A percentile compares a stretch with the other conserved stretches of the same genome.
Conservation (phyloP, 495 filamentous ascomycete genomes). For the Penicillium lividum region DNA sequence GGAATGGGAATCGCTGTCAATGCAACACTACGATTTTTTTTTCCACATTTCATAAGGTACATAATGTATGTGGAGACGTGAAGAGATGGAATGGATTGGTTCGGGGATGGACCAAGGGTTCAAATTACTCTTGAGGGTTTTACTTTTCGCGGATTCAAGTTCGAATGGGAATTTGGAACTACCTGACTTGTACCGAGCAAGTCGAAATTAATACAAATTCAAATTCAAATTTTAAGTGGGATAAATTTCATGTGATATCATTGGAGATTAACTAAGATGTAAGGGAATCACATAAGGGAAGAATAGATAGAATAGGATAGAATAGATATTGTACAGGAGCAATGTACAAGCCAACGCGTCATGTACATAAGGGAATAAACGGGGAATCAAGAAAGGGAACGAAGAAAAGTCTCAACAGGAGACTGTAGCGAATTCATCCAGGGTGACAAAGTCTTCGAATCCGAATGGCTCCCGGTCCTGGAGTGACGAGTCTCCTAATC, state of each 20-base stretch:
- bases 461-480: constrained; percentile 30
- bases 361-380: constrained; percentile 18
- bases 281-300: not conserved
- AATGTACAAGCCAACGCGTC: constrained; percentile 28
- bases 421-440: constrained; percentile 39
- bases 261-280: constrained; percentile 3
- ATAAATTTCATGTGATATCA: not conserved
- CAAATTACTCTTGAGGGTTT: no score
- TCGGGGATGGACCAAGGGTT: not conserved
- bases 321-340: constrained; percentile 27
- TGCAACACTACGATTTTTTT: not conserved
- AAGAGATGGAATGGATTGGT: not conserved
- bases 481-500: constrained; percentile 25
- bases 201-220: not conserved
- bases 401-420: constrained; percentile 26
- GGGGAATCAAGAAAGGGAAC: constrained; percentile 19
- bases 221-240: no score
- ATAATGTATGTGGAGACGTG: not conserved
- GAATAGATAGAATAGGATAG: not conserved
- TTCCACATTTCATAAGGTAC: not conserved
- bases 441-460: constrained; percentile 38
- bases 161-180: not conserved
- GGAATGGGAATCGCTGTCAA: not conserved
- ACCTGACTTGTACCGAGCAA: not conserved
- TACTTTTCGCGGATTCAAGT: not conserved